Evolutionary conservation across 306 rosid species (phyloP).

Genomic region (Biancaea sappan): DNA sequence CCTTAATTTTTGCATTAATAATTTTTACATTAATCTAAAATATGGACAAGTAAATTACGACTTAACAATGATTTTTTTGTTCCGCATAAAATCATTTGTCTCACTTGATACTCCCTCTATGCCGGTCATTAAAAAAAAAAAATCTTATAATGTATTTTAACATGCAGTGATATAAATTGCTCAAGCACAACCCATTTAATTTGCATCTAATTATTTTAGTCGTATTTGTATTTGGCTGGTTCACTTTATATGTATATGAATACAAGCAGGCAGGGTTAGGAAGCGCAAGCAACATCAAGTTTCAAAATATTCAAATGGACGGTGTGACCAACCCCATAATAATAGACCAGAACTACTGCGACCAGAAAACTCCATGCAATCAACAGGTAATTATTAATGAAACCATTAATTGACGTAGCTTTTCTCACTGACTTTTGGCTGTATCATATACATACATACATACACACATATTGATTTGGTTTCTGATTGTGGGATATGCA

Average conservation of each 20-base stretch:
- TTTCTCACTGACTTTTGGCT: no score
- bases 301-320: slow-evolving; percentile 47
- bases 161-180: neutral
- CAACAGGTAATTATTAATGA: slow-evolving; percentile 47
- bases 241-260: neutral
- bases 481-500: neutral
- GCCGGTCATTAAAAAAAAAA: no score
- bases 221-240: neutral
- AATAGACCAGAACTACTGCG: slow-evolving; percentile 60
- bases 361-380: slow-evolving; percentile 31
- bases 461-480: no score
- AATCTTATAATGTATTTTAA: no score
- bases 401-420: no score
- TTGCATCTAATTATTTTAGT: neutral
- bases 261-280: slow-evolving; percentile 72
- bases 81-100: no score
- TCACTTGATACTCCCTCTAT: no score
- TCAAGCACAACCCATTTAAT: neutral
- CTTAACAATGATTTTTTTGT: no score
- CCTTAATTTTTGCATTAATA: no score
- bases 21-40: no score
- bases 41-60: no score
- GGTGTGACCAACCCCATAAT: slow-evolving; percentile 51
- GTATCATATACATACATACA: no score
- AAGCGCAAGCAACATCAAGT: slow-evolving; percentile 49